Evolutionary conservation across 83 land plant genomes (phyloP), one percentile per base, ranked within the genome.

Genomic region (Isoetes engelmannii): DNA sequence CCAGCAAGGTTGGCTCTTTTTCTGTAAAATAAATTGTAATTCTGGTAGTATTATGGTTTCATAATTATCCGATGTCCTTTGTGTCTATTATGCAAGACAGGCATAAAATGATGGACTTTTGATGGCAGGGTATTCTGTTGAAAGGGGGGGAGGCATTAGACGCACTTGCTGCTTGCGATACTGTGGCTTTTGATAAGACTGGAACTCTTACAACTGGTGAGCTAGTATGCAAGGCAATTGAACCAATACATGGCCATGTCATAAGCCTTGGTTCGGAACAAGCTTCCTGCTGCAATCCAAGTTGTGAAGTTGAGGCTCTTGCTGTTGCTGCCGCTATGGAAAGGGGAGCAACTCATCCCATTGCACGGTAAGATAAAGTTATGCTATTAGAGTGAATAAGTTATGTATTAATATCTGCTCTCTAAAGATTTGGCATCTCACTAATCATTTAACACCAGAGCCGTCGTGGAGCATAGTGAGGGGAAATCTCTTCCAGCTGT

Each of bases 311-410:
- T 60, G 97, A 91, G 78, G 99, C 99, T 68, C 89, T 95, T 65
- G 99, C 99, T 47, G 94, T 95, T 44, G 99, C 99, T 28, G 94
- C 94, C 55, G 99, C 97, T 4, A 88, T 95, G 97, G 99, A 95
- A 63, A 86, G 83, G 78, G 99, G 99, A 64, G 90, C 99, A 57
- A 89, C 95, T 61, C 99, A 95, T 74, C 99, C 99, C 18, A 95
- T 95, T 77, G 99, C 97, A 77, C 91, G 97, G 99, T 85, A 64
- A 63, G 15, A 17, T 51, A 51, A 12, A 12, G 17, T 12, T 51
- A 51, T 51, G 17, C 13, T 3, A 51, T 1, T 51, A 12, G 17
- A 12, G 15, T 12, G 13, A 51, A 51, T 51, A 1, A 51, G 15
- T 51, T 51, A 12, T 51, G 55, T 65, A 17, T 58, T 5, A 62